Conservation (phyloP, 176 grass and related monocot genomes). For the Bromus sterilis region DNA sequence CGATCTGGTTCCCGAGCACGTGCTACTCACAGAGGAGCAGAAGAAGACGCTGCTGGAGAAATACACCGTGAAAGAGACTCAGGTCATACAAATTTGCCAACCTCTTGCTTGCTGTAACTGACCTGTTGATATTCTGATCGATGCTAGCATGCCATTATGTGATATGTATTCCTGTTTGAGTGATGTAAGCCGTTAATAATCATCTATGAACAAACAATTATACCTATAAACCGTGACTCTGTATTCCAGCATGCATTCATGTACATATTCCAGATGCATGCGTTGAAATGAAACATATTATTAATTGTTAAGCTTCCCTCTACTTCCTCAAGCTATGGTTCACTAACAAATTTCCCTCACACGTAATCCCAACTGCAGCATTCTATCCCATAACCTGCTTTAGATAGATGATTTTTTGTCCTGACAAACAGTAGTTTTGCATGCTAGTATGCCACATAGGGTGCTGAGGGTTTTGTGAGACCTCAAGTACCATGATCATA, state of each 20-base stretch:
- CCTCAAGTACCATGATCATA: not conserved
- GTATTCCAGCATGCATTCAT: not conserved
- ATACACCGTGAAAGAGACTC: conserved; percentile 92
- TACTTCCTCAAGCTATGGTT: not conserved
- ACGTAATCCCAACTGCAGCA: not conserved
- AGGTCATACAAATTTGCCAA: not conserved
- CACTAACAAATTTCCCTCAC: not conserved
- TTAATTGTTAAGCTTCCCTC: not conserved
- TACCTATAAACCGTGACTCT: not conserved
- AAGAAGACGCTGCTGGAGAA: conserved; percentile 71
- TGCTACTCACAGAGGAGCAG: conserved; percentile 40
- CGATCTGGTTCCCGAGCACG: conserved; percentile 66
- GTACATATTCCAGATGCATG: not conserved
- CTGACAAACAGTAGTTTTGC: not conserved
- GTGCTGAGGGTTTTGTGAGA: not conserved
- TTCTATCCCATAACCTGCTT: not conserved
- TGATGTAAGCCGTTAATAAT: not conserved
- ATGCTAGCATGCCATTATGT: not conserved
- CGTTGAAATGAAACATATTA: not conserved
- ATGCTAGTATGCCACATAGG: not conserved
- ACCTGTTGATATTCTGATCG: not conserved
- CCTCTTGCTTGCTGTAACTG: not conserved
- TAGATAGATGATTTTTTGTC: not conserved
- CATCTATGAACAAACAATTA: not conserved
- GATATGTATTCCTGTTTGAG: not conserved